These are phyloP conservation scores for Endoconidiophora polonica DNA, from an alignment of 2,329 filamentous ascomycete genomes.

Conservation along the genomic window DNA sequence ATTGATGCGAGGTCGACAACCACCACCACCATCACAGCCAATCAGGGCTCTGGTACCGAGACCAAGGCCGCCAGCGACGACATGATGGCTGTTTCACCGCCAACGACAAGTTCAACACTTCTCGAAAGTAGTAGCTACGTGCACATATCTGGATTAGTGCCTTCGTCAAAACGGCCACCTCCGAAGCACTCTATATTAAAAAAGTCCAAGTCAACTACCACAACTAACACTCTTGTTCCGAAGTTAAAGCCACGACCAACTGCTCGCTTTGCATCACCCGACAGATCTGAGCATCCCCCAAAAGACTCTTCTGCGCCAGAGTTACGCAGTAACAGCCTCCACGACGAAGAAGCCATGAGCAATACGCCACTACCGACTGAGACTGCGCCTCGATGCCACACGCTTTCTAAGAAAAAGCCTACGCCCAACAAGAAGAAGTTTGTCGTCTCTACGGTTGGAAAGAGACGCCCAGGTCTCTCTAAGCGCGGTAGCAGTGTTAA, in stretches of 20 bases:
- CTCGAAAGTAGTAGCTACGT: not conserved
- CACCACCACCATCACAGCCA: not conserved
- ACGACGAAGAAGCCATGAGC: too few relatives aligned
- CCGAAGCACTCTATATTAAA: conserved; percentile 39
- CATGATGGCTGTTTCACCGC: not conserved
- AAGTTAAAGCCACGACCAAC: conserved; percentile 30
- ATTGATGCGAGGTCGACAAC: too few relatives aligned
- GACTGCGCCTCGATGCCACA: not conserved
- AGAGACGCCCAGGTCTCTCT: conserved; percentile 12
- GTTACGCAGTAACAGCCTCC: too few relatives aligned
- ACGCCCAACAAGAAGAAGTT: conserved; percentile 24
- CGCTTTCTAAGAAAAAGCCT: conserved; percentile 23
- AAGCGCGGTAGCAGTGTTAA: conserved; percentile 11
- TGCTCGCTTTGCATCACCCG: conserved; percentile 42
- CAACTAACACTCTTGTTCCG: conserved; percentile 24
- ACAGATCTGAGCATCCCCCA: conserved; percentile 21
- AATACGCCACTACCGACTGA: too few relatives aligned
- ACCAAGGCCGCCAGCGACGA: conserved; percentile 2
- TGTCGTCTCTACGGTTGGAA: conserved; percentile 18
- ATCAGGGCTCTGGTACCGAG: not conserved
- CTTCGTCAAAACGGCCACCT: conserved; percentile 28
- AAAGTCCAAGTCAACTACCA: conserved; percentile 35
- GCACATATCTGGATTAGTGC: conserved; percentile 10
- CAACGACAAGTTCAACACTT: not conserved
- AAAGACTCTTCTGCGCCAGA: too few relatives aligned